Conservation (phyloP, 1,139 yeast genomes). For the Protomyces macrosporus region DNA sequence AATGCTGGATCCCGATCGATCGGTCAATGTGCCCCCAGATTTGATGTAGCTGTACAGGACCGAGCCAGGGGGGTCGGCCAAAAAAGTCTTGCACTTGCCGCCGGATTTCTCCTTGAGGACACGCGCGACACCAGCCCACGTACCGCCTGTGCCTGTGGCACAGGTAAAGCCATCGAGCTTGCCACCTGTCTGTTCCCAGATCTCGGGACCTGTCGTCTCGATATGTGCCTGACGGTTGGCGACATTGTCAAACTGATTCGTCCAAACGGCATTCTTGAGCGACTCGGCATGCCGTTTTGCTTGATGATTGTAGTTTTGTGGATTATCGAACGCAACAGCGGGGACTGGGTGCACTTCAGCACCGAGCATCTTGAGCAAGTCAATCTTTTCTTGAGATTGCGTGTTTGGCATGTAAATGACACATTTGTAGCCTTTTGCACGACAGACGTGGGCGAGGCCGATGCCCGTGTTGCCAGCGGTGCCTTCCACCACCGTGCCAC, state of each 20-base stretch:
- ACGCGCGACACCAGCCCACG: conserved; percentile 76
- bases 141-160: conserved; percentile 88
- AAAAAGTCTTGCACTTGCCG: conserved; percentile 54
- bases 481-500: conserved; percentile 68
- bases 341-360: conserved; percentile 91
- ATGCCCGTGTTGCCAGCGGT: conserved; percentile 84
- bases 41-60: conserved; percentile 72
- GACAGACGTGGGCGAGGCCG: conserved; percentile 81
- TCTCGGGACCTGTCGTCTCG: conserved; percentile 89
- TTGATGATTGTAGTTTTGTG: conserved; percentile 52
- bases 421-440: conserved; percentile 76
- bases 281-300: conserved; percentile 77
- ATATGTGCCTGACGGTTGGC: conserved; percentile 88
- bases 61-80: conserved; percentile 94
- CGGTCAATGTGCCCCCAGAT: conserved; percentile 56
- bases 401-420: conserved; percentile 88
- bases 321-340: conserved; percentile 73
- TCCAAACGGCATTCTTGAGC: conserved; percentile 78
- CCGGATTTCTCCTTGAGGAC: conserved; percentile 62
- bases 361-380: conserved; percentile 65
- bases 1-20: conserved; percentile 73
- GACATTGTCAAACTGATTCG: conserved; percentile 79
- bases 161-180: conserved; percentile 79
- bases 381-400: conserved; percentile 67
- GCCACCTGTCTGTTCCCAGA: conserved; percentile 83